Conservation (phyloP, 331 rosid genomes). For the Malus hybrid region DNA sequence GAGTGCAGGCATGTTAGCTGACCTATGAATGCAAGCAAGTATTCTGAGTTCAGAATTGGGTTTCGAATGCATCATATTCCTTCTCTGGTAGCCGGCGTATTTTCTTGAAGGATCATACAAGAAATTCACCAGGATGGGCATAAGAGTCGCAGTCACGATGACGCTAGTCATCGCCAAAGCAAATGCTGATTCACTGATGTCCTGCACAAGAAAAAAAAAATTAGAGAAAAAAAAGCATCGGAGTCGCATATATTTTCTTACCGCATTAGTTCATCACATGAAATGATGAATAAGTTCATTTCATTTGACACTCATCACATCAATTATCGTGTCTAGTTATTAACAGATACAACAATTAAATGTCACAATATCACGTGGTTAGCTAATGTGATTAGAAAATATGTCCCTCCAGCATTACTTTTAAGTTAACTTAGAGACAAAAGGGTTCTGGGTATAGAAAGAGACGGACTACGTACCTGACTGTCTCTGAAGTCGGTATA, state of each 20-base stretch:
- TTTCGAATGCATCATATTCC: slow-evolving; percentile 27
- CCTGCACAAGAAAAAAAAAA: background rate
- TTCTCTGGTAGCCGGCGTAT: slow-evolving; percentile 29
- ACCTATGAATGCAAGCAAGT: slow-evolving; percentile 28
- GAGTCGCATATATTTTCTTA: background rate
- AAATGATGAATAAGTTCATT: too few relatives aligned
- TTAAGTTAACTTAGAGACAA: background rate
- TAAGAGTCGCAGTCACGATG: slow-evolving; percentile 13
- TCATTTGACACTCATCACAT: background rate
- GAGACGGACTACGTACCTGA: background rate
- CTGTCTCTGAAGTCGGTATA: background rate
- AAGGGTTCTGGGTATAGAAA: background rate
- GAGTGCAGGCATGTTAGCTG: slow-evolving; percentile 8
- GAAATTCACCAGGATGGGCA: slow-evolving; percentile 12
- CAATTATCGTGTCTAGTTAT: background rate
- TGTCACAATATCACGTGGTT: background rate
- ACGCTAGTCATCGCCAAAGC: background rate
- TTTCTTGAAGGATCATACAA: slow-evolving; percentile 39
- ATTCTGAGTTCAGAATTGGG: slow-evolving; percentile 23
- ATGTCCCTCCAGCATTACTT: background rate
- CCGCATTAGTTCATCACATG: background rate
- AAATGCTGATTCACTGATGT: background rate
- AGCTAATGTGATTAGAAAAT: background rate
- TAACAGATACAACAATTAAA: background rate
- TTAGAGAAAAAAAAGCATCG: background rate